Evolutionary conservation across 805 yeast genomes (phyloP).

Genomic region (Yarrowia sp.): DNA sequence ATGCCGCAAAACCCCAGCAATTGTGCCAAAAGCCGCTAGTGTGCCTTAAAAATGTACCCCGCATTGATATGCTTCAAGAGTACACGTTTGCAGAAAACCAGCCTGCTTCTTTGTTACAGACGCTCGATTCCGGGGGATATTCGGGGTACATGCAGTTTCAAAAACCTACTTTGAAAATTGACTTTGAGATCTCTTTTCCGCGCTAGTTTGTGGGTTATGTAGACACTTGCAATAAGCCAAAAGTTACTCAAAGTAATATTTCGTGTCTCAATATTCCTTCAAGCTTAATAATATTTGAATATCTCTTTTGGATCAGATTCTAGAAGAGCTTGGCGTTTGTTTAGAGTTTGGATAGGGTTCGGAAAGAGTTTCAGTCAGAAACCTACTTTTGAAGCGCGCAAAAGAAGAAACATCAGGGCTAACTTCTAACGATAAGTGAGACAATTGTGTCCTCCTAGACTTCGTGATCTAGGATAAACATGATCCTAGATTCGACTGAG

Average conservation of each 20-base stretch:
- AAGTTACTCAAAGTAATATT: too few species aligned
- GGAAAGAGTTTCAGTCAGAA: background rate
- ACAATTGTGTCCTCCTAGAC: background rate
- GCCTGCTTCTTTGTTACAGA: background rate
- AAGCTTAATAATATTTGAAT: too few species aligned
- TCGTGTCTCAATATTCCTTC: too few species aligned
- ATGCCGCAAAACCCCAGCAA: too few species aligned
- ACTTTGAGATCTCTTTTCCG: too few species aligned
- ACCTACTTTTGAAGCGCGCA: background rate
- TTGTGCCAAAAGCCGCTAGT: too few species aligned
- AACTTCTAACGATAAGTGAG: background rate
- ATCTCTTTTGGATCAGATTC: too few species aligned
- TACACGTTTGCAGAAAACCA: background rate
- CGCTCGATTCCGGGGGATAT: background rate
- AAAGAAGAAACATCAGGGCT: background rate
- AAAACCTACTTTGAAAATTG: background rate
- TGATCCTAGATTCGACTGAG: too few species aligned
- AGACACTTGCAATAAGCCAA: too few species aligned
- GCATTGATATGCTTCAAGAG: background rate
- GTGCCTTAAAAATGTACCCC: background rate
- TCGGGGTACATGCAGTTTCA: conserved; percentile 12
- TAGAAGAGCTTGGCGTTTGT: too few species aligned
- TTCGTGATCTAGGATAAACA: too few species aligned
- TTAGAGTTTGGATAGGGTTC: background rate
- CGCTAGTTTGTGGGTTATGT: too few species aligned